These are phyloP conservation scores for Styphnolobium japonicum DNA, from an alignment of 306 rosid species.

Conservation along the genomic window DNA sequence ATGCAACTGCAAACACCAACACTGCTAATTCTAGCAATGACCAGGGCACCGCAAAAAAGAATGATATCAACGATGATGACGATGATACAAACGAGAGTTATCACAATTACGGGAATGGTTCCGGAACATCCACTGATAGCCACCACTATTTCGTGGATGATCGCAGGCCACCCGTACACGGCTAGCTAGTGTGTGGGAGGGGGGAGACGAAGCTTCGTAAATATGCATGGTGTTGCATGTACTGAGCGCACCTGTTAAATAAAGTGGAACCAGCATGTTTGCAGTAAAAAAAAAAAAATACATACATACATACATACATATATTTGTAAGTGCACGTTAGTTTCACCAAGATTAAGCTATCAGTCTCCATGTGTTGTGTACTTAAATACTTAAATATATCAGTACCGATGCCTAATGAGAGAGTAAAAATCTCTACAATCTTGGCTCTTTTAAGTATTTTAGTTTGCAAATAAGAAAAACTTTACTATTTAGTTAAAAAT, in stretches of 20 bases:
- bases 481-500: too few relatives aligned
- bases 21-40: neutral
- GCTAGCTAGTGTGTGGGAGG: neutral
- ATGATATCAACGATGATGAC: neutral
- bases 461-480: too few relatives aligned
- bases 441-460: too few relatives aligned
- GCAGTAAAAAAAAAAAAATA: too few relatives aligned
- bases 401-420: too few relatives aligned
- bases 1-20: neutral
- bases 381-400: neutral
- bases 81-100: neutral
- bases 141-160: neutral
- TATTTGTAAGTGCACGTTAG: neutral
- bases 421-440: too few relatives aligned
- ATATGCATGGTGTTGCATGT: constrained; percentile 10
- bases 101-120: neutral
- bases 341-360: neutral
- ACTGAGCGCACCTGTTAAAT: neutral
- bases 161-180: constrained; percentile 6
- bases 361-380: neutral
- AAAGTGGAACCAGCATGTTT: neutral
- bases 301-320: neutral
- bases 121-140: neutral
- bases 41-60: too few relatives aligned
- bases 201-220: neutral